Base-by-base conservation (phyloP, 345 rosid genomes). In the Populus alba region DNA sequence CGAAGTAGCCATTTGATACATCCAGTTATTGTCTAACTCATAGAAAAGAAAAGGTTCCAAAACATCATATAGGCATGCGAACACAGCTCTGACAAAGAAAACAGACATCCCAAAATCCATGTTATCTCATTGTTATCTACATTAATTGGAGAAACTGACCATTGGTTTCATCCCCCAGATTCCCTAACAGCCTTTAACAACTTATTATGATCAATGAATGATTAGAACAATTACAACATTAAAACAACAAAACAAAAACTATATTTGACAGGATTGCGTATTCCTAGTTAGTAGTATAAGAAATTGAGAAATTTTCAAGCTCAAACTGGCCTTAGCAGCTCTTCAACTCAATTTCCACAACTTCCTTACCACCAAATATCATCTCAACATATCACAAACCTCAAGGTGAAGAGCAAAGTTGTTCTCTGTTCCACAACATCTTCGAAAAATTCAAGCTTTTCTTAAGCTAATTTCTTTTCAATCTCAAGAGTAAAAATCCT, bases 1-100 rank as follows among this genome's bases (percentile, higher is more conserved):
- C 22, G 66, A 82, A 80, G 70, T 68, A 84, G 77, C 81, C 72
- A 83, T 77, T 81, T 81, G 66, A 74, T 38, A 63, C n/a, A 81
- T 77, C 81, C 73, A 81, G 31, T 81, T 75, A 81, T 47, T 75
- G 25, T 81, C 83, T 75, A 68, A 41, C 18, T 45, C 77, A 75
- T 35, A 17, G 11, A 31, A 68, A 71, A 74, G 45, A 71, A 75
- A 65, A 71, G 66, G 63, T 79, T 72, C 72, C 59, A 77, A 67
- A 67, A 11, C 43, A 61, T 78, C 83, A 78, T 76, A 55, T 25
- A 67, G 43, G 75, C 41, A 59, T 37, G 43, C 18, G 8, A 17
- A 81, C 25, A 31, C 59, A 53, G 8, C 39, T 62, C 38, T n/a
- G 63, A 59, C 16, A 5, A 59, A 59, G 63, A 70, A 53, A 47